These are phyloP conservation scores for Yueomyces sinensis DNA, from an alignment of 805 yeast species.

Conservation along the genomic window DNA sequence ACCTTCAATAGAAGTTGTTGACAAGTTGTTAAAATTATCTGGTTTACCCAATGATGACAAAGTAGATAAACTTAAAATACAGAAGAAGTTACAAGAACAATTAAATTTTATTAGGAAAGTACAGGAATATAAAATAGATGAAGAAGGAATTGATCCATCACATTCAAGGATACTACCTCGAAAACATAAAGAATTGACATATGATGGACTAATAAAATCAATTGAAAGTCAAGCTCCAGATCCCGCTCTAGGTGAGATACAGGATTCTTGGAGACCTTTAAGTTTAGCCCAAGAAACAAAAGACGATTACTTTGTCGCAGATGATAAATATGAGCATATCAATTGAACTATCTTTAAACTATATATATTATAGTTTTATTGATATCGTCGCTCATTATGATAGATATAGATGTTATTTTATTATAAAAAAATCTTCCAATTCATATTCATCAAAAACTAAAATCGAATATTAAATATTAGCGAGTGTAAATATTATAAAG, in stretches of 20 bases:
- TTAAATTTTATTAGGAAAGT: conserved; percentile 36
- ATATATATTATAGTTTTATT: too few relatives aligned
- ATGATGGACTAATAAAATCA: conserved; percentile 18
- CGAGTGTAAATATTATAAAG: too few relatives aligned
- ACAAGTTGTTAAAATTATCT: conserved; percentile 32
- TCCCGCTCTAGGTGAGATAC: conserved; percentile 27
- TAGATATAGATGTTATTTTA: too few relatives aligned
- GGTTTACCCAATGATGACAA: conserved; percentile 29
- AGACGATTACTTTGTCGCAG: conserved; percentile 28
- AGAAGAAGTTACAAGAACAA: conserved; percentile 31
- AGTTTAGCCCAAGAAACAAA: conserved; percentile 21
- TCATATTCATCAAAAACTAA: too few relatives aligned
- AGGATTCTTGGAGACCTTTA: conserved; percentile 31
- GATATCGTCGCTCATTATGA: too few relatives aligned
- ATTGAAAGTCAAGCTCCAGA: conserved; percentile 16
- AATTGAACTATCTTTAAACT: too few relatives aligned
- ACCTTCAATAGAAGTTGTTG: conserved; percentile 4
- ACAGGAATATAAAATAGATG: conserved; percentile 18
- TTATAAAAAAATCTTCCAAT: too few relatives aligned
- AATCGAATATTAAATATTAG: too few relatives aligned
- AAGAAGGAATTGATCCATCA: conserved; percentile 3
- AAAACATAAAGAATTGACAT: conserved; percentile 16
- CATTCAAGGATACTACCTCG: conserved; percentile 22
- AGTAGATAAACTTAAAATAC: conserved; percentile 21
- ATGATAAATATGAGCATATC: background rate